A percentile compares a stretch with the other conserved stretches of the same genome.
These are phyloP conservation scores for Euphorbia lathyris DNA, from an alignment of 345 rosid species.

Conservation along the genomic window DNA sequence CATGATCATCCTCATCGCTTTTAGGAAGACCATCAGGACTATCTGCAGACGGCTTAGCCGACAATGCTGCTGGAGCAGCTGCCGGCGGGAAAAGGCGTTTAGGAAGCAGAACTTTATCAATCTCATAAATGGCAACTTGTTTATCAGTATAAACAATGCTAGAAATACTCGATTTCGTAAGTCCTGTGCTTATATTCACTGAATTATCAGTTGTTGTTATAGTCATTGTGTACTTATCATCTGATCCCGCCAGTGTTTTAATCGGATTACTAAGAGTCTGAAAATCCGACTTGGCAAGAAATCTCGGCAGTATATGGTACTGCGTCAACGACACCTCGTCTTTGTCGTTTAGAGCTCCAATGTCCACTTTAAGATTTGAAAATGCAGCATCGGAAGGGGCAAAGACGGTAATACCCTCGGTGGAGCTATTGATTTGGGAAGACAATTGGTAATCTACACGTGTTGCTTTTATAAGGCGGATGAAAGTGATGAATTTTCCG, in stretches of 20 bases:
- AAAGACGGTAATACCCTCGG: constrained; percentile 25
- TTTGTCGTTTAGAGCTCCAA: constrained; percentile 11
- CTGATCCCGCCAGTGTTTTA: constrained; percentile 22
- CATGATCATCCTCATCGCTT: background rate
- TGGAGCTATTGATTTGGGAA: constrained; percentile 21
- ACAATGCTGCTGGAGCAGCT: constrained; percentile 11
- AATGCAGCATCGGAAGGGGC: constrained; percentile 24
- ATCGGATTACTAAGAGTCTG: constrained; percentile 24
- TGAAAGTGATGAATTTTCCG: constrained; percentile 15
- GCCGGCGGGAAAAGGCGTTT: constrained; percentile 19
- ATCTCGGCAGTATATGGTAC: constrained; percentile 14
- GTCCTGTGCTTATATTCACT: constrained; percentile 19
- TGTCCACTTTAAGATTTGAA: constrained; percentile 10
- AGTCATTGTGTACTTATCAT: constrained; percentile 4
- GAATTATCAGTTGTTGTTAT: constrained; percentile 10
- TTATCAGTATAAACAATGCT: constrained; percentile 20
- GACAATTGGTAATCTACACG: constrained; percentile 11
- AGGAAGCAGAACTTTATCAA: constrained; percentile 23
- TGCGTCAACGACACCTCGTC: constrained; percentile 18
- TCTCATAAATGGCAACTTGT: constrained; percentile 20
- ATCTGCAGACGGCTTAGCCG: background rate
- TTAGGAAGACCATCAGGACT: background rate
- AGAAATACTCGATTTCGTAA: constrained; percentile 11
- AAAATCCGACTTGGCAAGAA: constrained; percentile 12
- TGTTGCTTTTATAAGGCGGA: constrained; percentile 23